Base-by-base conservation (phyloP, 139 green algal species). In the Chlamydomonas asymmetrica region DNA sequence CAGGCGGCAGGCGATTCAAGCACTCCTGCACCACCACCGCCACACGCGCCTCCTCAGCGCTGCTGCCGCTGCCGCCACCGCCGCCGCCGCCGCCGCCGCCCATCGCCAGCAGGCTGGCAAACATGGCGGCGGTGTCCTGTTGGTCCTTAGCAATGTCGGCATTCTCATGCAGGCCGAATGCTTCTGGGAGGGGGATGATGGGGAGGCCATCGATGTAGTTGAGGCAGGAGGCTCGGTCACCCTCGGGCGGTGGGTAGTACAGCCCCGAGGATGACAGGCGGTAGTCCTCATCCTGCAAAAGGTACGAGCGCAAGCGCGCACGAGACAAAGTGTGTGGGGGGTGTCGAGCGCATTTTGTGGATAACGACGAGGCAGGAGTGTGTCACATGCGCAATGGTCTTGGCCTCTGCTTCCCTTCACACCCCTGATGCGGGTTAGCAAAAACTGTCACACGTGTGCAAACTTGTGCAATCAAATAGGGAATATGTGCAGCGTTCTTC, bases 121-220 rank as follows among this genome's bases (percentile, higher is more conserved):
- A 87, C 82, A 94, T 88, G 34, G 82, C 43, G 3, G 79, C 68
- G 10, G 91, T 94, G 54, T 91, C 83, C 31, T 85, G 88, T 69
- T 90, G 83, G 57, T 87, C 88, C 64, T 91, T 90, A 10, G 85
- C 80, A 66, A 94, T 94, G 75, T 92, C 86, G 1, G 88, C 90
- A 74, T 94, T 94, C 5, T 79, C 75, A 59, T 94, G 90, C 59
- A 93, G 81, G 5, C 90, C 88, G 71, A 94, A 92, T 6, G 85
- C 88, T 66, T 91, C 90, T 16, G 88, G 88, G 2, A 80, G 43
- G 18, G 82, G 78, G 39, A 76, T 79, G 50, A 91, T 84, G n/a
- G 88, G 86, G 31, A 92, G 79, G 4, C 31, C 59, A 35, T 91
- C 83, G 39, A 93, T 91, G 79, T 89, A 89, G 0, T 63, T 18